Base-by-base conservation (phyloP, 139 green algal genomes). In the Tetraselmis chui region DNA sequence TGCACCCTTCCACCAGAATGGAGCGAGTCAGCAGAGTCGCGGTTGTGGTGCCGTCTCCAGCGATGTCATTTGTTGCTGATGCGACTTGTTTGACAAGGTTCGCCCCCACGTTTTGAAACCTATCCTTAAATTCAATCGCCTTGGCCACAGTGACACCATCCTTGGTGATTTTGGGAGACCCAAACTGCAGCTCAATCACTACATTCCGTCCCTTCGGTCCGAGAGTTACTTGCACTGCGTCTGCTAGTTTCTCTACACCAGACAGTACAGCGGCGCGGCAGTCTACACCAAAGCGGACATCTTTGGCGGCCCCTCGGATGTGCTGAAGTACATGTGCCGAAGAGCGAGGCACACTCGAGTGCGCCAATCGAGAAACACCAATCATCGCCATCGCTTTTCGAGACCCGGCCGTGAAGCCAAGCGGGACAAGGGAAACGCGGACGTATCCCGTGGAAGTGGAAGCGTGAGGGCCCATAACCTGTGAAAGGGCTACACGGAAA, bases 191-290 rank as follows among this genome's bases (percentile, higher is more conserved):
- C 89, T 99, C 97, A 77, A 99, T 99, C 82, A 99, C 96, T 2
- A 99, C 97, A 84, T 99, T 98, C 78, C 97, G 93, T 26, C 97
- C 97, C 93, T 99, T 99, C 76, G 97, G 97, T 0, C 97, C 97
- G 27, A 99, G 91, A 1, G 97, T 99, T 67, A 99, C 97, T 88
- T 98, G 94, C 31, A 99, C 97, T 23, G 97, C 97, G 86, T 99
- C 96, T 1, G 97, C 97, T 24, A 99, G 92, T 85, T 95, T 95
- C 81, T 99, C 97, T 1, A 98, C 94, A 31, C 96, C 96, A 0
- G 82, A 83, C 26, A 99, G 91, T 29, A 99, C 94, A 27, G 88
- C 88, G 1, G 95, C 92, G 1, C 97, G 88, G 83, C 91, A 96
- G 32, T 98, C 96, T 26, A 97, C 93, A 80, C 97, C 97, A 87